phyloP scores from a whole-genome alignment of 805 yeast species.

The Candida adriatica region DNA sequence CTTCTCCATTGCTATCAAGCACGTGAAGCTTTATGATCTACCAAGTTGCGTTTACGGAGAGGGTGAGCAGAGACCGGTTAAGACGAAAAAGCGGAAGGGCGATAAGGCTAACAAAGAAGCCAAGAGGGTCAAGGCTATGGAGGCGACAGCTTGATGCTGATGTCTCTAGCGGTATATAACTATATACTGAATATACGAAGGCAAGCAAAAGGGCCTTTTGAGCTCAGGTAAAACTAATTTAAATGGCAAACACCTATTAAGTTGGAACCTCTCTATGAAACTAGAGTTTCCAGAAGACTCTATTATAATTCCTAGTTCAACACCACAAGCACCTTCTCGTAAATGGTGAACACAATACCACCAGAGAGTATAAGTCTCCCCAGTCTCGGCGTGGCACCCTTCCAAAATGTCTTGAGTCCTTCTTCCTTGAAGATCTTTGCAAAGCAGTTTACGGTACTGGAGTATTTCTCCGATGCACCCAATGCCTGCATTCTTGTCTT shows the following conservation, averaged over 20 bases:
- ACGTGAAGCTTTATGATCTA: slow-evolving; percentile 69
- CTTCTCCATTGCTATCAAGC: slow-evolving; percentile 55
- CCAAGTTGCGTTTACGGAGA: slow-evolving; percentile 80
- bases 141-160: too few relatives aligned
- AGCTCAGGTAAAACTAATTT: too few relatives aligned
- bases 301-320: slow-evolving; percentile 16
- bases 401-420: slow-evolving; percentile 91
- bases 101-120: slow-evolving; percentile 30
- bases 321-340: slow-evolving; percentile 72
- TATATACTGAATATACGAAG: too few relatives aligned
- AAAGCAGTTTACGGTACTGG: slow-evolving; percentile 78
- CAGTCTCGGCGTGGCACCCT: slow-evolving; percentile 95
- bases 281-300: too few relatives aligned
- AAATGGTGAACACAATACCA: slow-evolving; percentile 94
- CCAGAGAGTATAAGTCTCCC: slow-evolving; percentile 92
- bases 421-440: slow-evolving; percentile 73
- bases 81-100: slow-evolving; percentile 48
- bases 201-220: too few relatives aligned
- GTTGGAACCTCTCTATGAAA: too few relatives aligned
- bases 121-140: slow-evolving; percentile 28
- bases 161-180: too few relatives aligned
- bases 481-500: slow-evolving; percentile 96
- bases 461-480: slow-evolving; percentile 64
- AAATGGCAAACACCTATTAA: too few relatives aligned
- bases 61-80: slow-evolving; percentile 71